Evolutionary conservation across 805 yeast genomes (phyloP), one percentile per base, ranked within the genome.

Genomic region (Ogataea allantospora): DNA sequence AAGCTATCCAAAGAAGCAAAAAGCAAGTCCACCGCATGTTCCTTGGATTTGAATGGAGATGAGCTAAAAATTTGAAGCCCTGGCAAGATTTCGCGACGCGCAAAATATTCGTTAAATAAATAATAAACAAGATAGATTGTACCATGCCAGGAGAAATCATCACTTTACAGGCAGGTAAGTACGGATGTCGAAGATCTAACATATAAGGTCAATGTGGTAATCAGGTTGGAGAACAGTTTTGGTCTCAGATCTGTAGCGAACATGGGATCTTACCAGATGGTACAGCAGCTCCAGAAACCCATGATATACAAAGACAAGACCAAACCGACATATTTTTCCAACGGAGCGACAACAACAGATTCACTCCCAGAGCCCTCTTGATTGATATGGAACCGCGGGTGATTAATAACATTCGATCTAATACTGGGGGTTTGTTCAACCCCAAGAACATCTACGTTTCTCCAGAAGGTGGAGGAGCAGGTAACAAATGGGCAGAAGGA

Each of bases 401-500:
- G 2, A 75, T 93, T 21, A 72, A 76, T 42, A 80, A 80, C 43
- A 78, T 86, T 24, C 35, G 27, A 18, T 49, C 67, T 17, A 65
- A 70, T 30, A 67, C 68, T 9, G 61, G 72, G 43, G 76, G 78
- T 20, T 70, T 93, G 66, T 86, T 87, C 65, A 85, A 89, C 54
- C 88, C 95, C 0, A 74, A 95, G 48, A 88, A 87, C 55, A 64
- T 86, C 5, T 89, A 85, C 63, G 66, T 85, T 16, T 78, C 91
- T 18, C 72, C 79, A n/a, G 78, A 78, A 12, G 96, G 96, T 4
- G 74, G 81, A 14, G 97, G 98, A 4, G 98, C 99, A 0, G 99
- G 95, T 13, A 93, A 93, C 61, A 88, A 88, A 46, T 93, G 98
- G 97, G 85, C 88, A 1, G 81, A 80, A 37, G 99, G 99, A 2